Percentiles rank a stretch among this genome's conserved stretches.
Conservation (phyloP, 345 rosid species). For the Conringia planisiliqua region DNA sequence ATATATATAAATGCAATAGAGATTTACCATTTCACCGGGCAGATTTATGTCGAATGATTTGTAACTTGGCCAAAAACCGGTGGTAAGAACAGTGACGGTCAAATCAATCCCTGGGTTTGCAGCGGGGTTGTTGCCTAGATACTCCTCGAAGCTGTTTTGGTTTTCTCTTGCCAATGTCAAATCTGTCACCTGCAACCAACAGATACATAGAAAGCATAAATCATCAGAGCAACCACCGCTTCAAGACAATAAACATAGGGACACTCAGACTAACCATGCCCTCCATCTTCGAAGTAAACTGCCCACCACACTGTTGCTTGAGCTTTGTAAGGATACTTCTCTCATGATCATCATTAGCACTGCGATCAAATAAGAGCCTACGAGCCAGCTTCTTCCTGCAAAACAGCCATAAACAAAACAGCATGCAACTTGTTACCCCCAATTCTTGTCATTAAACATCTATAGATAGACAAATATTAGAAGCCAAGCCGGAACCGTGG, state of each 20-base stretch:
- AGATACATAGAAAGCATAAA: background rate
- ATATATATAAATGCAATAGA: background rate
- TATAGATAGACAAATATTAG: background rate
- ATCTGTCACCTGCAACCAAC: constrained; percentile 65
- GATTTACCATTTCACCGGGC: constrained; percentile 71
- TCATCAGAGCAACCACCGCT: background rate
- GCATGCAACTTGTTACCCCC: background rate
- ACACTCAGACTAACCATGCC: constrained; percentile 56
- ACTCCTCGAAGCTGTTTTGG: constrained; percentile 67
- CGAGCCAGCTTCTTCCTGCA: constrained; percentile 65
- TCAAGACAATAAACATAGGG: background rate
- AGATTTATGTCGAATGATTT: constrained; percentile 77
- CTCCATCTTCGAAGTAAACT: constrained; percentile 73
- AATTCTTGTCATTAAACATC: background rate
- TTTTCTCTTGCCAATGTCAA: constrained; percentile 84
- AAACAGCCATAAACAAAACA: background rate
- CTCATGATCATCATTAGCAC: constrained; percentile 74
- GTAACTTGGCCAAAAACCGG: constrained; percentile 93
- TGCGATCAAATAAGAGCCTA: constrained; percentile 63
- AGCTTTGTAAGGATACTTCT: constrained; percentile 73
- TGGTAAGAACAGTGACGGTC: constrained; percentile 79
- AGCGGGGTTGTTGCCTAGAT: constrained; percentile 50
- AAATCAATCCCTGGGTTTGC: constrained; percentile 75
- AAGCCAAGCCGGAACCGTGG: background rate
- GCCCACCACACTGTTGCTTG: constrained; percentile 62